These are phyloP conservation scores for Conoideocrella luteorostrata DNA, from an alignment of 2,329 filamentous ascomycete genomes.

Conservation along the genomic window DNA sequence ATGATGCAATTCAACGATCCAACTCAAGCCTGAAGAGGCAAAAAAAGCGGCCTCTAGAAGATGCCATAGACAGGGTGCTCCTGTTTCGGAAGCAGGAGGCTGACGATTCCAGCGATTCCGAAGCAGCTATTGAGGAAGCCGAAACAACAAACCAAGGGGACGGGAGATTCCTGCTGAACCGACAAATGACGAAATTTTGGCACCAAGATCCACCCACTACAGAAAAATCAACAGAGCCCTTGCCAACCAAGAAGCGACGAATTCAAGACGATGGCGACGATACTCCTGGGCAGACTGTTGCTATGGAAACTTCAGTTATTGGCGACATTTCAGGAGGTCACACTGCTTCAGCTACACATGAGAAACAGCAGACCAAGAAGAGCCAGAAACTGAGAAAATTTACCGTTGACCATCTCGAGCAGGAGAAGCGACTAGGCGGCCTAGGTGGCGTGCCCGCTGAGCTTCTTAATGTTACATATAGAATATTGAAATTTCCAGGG, in stretches of 20 bases:
- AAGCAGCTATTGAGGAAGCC: constrained; percentile 40
- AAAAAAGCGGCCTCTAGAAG: constrained; percentile 75
- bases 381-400: constrained; percentile 22
- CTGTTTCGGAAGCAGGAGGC: constrained; percentile 62
- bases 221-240: constrained; percentile 16
- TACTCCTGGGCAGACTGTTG: too few species aligned
- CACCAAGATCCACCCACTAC: constrained; percentile 16
- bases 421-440: constrained; percentile 22
- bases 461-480: constrained; percentile 13
- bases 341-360: constrained; percentile 14
- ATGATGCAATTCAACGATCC: constrained; percentile 73
- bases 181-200: constrained; percentile 37
- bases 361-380: constrained; percentile 24
- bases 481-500: constrained; percentile 16
- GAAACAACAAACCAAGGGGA: constrained; percentile 24
- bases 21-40: constrained; percentile 82
- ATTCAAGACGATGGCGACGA: constrained; percentile 23
- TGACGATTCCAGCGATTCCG: constrained; percentile 47
- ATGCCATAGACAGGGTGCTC: constrained; percentile 77
- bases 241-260: constrained; percentile 26
- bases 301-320: constrained; percentile 3
- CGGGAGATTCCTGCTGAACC: constrained; percentile 34
- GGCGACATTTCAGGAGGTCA: not conserved
- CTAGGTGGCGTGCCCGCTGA: constrained; percentile 19
- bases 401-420: constrained; percentile 21